Base-by-base conservation (phyloP, 1,139 yeast genomes). In the Candida sp. region DNA sequence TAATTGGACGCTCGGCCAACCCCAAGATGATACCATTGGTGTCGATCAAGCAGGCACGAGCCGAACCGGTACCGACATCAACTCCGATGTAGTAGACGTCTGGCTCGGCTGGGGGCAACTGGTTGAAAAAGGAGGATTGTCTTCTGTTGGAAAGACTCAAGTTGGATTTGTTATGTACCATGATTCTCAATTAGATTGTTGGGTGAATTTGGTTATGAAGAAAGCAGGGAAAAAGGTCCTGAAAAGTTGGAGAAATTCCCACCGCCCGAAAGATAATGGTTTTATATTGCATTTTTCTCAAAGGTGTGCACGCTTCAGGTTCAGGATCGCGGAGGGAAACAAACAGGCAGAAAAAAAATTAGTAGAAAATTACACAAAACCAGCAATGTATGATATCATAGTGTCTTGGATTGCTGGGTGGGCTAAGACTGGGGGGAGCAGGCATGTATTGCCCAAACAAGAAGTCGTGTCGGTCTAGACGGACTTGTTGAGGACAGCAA, bases 21-120 rank as follows among this genome's bases (percentile, higher is more conserved):
- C 96, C 90, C 47, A 91, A 73, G 50, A 94, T 92, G 47, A 88
- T 85, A 50, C 99, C 98, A 46, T 81, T 75, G 61, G 85, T 81
- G 67, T 93, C 96, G 57, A 93, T 90, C 28, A 94, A 75, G 65
- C 97, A 94, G 3, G 98, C 98, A 58, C 99, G 79, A 9, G 97
- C 98, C 3, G 97, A 89, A 17, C 98, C 99, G 1, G 99, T 93
- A 27, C 99, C 99, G 34, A 94, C 98, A 66, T 94, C 99, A 12
- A 94, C 97, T 53, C 98, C 98, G 47, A 93, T 84, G 63, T 87
- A 92, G 68, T 84, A 88, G 11, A 83, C 75, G 56, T 77, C 81
- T 1, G 81, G 79, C 48, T 73, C 78, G 6, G 83, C 80, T 12
- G 77, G 75, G 33, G 71, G 69, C 48, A 68, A 69, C 45, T 70